Percentiles rank a stretch among this genome's conserved stretches.
These are phyloP conservation scores for Syzygium syzygioides DNA, from an alignment of 441 rosid genomes.

Conservation along the genomic window DNA sequence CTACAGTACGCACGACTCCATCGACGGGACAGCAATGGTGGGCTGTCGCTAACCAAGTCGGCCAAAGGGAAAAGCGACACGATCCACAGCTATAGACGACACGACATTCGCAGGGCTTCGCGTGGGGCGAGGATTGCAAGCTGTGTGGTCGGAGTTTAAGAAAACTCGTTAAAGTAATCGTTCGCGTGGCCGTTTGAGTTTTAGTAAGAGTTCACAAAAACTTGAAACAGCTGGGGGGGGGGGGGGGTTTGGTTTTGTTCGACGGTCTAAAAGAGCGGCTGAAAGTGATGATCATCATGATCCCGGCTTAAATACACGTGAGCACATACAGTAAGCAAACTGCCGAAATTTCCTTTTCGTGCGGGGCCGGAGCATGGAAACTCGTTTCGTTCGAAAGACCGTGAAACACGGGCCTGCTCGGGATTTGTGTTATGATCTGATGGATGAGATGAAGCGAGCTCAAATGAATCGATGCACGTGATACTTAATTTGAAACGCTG, in stretches of 20 bases:
- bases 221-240: too few relatives aligned
- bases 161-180: neutral
- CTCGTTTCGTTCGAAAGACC: neutral
- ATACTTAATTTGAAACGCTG: neutral
- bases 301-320: neutral
- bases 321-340: neutral
- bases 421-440: neutral
- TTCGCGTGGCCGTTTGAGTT: neutral
- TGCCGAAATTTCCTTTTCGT: neutral
- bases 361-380: neutral
- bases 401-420: too few relatives aligned
- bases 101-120: neutral
- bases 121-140: neutral
- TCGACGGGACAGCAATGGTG: neutral
- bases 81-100: neutral
- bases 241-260: too few relatives aligned
- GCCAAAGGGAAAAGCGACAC: too few relatives aligned
- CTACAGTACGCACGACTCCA: neutral
- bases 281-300: neutral
- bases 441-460: neutral
- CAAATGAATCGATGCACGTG: neutral
- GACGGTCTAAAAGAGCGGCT: neutral
- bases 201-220: neutral
- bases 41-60: too few relatives aligned
- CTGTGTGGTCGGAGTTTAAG: neutral